A percentile compares a stretch with the other conserved stretches of the same genome.
phyloP scores from a whole-genome alignment of 2,329 filamentous ascomycete genomes.

The Aspergillus thermomutatus region DNA sequence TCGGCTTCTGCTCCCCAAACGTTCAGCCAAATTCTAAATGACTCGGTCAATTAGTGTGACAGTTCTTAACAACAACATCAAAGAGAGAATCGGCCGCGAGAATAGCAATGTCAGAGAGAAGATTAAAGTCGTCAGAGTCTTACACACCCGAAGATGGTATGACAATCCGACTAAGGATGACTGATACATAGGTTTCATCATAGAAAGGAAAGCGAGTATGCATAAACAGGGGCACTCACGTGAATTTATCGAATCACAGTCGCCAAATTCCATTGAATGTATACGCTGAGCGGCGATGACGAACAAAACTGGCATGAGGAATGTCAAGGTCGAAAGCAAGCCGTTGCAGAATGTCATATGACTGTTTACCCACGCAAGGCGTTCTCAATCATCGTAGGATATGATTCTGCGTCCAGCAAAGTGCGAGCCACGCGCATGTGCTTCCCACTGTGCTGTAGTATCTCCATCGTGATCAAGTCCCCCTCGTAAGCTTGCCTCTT shows the following conservation, averaged over 20 bases:
- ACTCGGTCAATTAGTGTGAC: not conserved
- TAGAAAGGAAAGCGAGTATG: constrained; percentile 30
- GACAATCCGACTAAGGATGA: constrained; percentile 91
- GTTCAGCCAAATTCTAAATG: not conserved
- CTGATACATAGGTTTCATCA: constrained; percentile 88
- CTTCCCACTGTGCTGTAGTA: not conserved
- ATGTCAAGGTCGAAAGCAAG: not conserved
- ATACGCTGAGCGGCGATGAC: not conserved
- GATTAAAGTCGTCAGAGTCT: constrained; percentile 44
- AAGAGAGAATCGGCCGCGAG: not conserved
- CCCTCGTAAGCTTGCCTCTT: not conserved
- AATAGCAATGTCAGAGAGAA: constrained; percentile 41
- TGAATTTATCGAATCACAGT: not conserved
- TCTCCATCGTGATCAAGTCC: constrained; percentile 40
- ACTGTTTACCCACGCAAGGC: not conserved
- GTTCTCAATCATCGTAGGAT: constrained; percentile 35
- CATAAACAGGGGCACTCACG: constrained; percentile 13
- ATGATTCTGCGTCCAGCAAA: constrained; percentile 32
- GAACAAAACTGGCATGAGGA: not conserved
- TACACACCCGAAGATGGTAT: constrained; percentile 38
- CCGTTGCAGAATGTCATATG: not conserved
- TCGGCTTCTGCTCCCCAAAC: not conserved
- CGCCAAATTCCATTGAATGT: not conserved
- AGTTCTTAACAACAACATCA: not conserved
- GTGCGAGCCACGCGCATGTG: constrained; percentile 3